phyloP scores from a whole-genome alignment of 2,329 filamentous ascomycete species.

The Colletotrichum costaricense region DNA sequence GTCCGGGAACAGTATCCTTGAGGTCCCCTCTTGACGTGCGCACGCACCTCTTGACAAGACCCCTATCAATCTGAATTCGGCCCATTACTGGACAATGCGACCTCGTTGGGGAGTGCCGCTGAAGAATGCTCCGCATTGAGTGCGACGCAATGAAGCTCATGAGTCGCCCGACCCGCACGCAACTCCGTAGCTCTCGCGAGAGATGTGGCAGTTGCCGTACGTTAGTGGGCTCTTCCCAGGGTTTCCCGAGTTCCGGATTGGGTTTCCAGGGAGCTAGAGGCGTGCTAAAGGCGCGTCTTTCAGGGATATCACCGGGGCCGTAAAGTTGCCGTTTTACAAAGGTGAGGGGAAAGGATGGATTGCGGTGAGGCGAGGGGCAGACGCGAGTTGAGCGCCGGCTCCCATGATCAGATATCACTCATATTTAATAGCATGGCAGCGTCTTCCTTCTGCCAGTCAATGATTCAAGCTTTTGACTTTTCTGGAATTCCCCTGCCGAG shows the following conservation, averaged over 20 bases:
- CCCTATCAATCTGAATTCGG: conserved; percentile 1
- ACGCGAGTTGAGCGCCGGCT: background rate
- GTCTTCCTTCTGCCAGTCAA: background rate
- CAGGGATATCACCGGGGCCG: conserved; percentile 9
- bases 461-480: background rate
- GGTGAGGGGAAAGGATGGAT: background rate
- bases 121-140: conserved; percentile 22
- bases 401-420: background rate
- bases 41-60: background rate
- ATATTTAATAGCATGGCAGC: background rate
- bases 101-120: conserved; percentile 5
- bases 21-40: background rate
- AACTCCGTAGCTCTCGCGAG: background rate
- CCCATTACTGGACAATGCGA: conserved; percentile 15
- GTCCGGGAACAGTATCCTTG: background rate
- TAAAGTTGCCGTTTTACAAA: background rate
- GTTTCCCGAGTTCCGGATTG: conserved; percentile 25
- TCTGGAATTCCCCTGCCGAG: conserved; percentile 7
- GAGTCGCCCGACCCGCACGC: conserved; percentile 13
- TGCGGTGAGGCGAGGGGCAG: background rate
- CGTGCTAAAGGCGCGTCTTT: background rate
- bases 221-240: background rate
- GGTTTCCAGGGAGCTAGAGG: background rate
- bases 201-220: conserved; percentile 11
- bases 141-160: conserved; percentile 6